Evolutionary conservation across 495 filamentous ascomycete species (phyloP).

Genomic region (Podospora conica): DNA sequence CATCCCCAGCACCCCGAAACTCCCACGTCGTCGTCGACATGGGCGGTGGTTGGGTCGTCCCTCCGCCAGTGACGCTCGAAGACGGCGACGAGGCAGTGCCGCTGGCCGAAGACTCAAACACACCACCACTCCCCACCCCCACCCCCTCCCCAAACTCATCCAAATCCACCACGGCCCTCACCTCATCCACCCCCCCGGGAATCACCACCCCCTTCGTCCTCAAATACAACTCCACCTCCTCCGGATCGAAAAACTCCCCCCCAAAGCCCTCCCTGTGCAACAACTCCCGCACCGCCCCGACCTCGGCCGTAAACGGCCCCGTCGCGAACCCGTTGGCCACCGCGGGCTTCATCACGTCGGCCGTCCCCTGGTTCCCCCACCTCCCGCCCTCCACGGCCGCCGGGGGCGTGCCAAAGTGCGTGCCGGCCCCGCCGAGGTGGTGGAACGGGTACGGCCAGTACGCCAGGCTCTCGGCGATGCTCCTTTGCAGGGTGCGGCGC

Average conservation of each 20-base stretch:
- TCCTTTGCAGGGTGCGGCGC: constrained; percentile 32
- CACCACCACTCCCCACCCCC: too few relatives aligned
- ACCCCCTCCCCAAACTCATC: neutral
- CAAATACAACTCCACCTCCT: constrained; percentile 68
- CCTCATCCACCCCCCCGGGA: constrained; percentile 45
- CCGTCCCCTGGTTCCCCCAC: constrained; percentile 30
- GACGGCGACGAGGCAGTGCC: too few relatives aligned
- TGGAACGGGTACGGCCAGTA: constrained; percentile 58
- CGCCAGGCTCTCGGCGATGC: constrained; percentile 46
- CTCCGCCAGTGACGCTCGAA: neutral
- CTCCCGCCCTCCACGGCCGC: constrained; percentile 11
- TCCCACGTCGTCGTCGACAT: neutral
- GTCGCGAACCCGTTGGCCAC: constrained; percentile 34
- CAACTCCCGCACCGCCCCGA: constrained; percentile 19
- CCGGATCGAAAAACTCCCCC: constrained; percentile 68
- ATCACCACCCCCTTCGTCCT: constrained; percentile 52
- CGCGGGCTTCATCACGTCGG: constrained; percentile 28
- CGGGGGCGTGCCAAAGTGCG: constrained; percentile 47
- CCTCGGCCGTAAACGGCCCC: constrained; percentile 33
- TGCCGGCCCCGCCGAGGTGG: constrained; percentile 62
- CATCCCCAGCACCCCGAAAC: neutral
- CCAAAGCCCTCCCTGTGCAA: constrained; percentile 46
- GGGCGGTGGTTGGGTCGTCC: neutral
- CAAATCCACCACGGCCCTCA: constrained; percentile 43
- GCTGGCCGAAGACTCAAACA: too few relatives aligned